Percentiles rank a stretch among this genome's conserved stretches.
phyloP scores from a whole-genome alignment of 73 alveolate species.

The Loxodes magnus region DNA sequence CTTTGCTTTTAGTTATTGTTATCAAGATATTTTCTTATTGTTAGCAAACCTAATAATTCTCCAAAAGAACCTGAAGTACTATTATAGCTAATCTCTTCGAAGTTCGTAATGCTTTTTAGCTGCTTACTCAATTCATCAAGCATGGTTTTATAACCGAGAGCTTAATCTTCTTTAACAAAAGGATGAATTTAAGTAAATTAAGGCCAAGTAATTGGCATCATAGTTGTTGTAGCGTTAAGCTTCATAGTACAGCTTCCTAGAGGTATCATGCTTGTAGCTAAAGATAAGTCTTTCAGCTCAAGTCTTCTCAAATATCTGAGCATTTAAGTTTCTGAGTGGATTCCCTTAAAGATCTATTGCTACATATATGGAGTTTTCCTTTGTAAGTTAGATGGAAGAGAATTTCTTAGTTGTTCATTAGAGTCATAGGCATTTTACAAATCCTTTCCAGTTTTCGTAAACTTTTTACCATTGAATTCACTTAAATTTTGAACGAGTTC shows the following conservation, averaged over 20 bases:
- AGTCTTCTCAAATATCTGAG: conserved; percentile 73
- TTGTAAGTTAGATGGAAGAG: conserved; percentile 2
- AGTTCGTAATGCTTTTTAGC: conserved; percentile 51
- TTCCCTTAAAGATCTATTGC: conserved; percentile 55
- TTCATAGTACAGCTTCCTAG: conserved; percentile 92
- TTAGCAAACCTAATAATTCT: conserved; percentile 83
- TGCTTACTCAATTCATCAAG: conserved; percentile 39
- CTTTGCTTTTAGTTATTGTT: conserved; percentile 58
- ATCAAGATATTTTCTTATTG: conserved; percentile 67
- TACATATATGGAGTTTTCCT: conserved; percentile 33
- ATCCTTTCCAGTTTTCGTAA: not conserved
- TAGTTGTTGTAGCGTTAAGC: conserved; percentile 69
- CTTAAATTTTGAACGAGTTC: conserved; percentile 30
- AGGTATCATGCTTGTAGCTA: conserved; percentile 70
- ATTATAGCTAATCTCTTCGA: conserved; percentile 72
- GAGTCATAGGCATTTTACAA: not conserved
- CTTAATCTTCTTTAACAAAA: conserved; percentile 66
- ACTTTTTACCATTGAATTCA: conserved; percentile 14
- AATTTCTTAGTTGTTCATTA: conserved; percentile 3
- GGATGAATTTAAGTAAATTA: conserved; percentile 82
- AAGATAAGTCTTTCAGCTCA: conserved; percentile 54
- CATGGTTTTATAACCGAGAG: conserved; percentile 67
- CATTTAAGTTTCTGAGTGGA: conserved; percentile 74
- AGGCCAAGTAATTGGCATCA: conserved; percentile 84
- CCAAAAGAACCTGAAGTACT: conserved; percentile 90